Conservation (phyloP, 345 rosid species). For the Dipteronia dyeriana region DNA sequence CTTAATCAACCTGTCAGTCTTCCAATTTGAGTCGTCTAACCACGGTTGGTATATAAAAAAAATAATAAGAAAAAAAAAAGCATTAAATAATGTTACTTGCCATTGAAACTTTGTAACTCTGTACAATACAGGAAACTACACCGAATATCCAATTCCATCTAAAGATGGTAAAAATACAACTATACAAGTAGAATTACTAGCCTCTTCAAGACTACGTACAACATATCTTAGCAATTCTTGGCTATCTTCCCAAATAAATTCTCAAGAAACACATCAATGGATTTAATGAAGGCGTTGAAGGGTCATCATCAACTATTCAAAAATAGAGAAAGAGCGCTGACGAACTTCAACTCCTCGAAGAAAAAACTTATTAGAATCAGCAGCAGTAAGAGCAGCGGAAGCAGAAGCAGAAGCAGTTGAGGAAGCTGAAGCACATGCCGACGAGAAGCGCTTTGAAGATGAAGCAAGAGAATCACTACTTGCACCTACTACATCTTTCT, state of each 20-base stretch:
- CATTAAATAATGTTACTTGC: background rate
- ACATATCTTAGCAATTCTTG: too few species aligned
- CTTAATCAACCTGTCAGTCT: too few species aligned
- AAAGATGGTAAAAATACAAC: too few species aligned
- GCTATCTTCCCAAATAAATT: background rate
- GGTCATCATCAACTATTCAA: slow-evolving; percentile 21
- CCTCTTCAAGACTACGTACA: too few species aligned
- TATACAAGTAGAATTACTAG: too few species aligned
- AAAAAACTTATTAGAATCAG: slow-evolving; percentile 31
- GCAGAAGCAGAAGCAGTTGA: slow-evolving; percentile 9
- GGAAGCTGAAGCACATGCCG: slow-evolving; percentile 7
- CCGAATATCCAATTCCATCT: background rate
- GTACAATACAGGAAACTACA: background rate
- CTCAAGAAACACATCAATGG: background rate
- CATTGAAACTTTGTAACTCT: background rate
- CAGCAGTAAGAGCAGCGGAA: slow-evolving; percentile 20
- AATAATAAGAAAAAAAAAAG: too few species aligned
- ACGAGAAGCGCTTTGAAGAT: slow-evolving; percentile 32
- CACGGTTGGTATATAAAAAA: too few species aligned
- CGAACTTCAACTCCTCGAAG: slow-evolving; percentile 36
- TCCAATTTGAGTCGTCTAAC: too few species aligned
- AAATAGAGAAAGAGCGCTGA: slow-evolving; percentile 32
- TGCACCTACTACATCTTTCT: slow-evolving; percentile 43
- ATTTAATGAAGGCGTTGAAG: background rate
- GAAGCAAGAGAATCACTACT: slow-evolving; percentile 30